These are phyloP conservation scores for Mycogone perniciosa DNA, from an alignment of 2,329 filamentous ascomycete species.

Conservation along the genomic window DNA sequence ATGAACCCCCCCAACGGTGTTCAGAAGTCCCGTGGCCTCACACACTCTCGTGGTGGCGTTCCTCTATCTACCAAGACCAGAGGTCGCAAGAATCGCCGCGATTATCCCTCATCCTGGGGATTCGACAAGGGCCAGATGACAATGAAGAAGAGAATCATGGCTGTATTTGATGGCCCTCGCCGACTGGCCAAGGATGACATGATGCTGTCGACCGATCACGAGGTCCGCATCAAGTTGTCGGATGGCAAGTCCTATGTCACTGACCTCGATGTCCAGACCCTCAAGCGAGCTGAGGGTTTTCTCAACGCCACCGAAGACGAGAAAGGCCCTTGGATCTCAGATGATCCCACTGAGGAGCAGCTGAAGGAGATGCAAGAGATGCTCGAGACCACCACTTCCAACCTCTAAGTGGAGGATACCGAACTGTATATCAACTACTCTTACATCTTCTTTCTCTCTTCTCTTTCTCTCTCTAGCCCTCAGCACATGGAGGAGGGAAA, in stretches of 20 bases:
- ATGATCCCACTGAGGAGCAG: constrained; percentile 60
- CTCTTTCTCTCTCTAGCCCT: background rate
- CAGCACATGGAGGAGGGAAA: background rate
- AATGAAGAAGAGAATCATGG: constrained; percentile 94
- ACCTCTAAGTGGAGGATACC: constrained; percentile 14
- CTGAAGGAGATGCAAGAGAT: constrained; percentile 54
- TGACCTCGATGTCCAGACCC: constrained; percentile 84
- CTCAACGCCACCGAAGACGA: constrained; percentile 75
- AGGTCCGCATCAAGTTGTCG: constrained; percentile 77
- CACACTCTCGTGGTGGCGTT: constrained; percentile 69
- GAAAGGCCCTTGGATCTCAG: constrained; percentile 76
- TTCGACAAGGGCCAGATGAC: constrained; percentile 90
- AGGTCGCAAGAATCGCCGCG: constrained; percentile 83
- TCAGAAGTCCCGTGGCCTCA: constrained; percentile 66
- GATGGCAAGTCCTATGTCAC: constrained; percentile 79
- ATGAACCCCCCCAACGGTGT: constrained; percentile 50
- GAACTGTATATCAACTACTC: background rate
- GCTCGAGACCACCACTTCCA: constrained; percentile 23
- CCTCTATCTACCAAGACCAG: constrained; percentile 50
- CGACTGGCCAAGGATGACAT: constrained; percentile 96
- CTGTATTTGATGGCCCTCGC: constrained; percentile 82
- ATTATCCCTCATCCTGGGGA: constrained; percentile 92
- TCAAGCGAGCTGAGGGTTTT: constrained; percentile 82
- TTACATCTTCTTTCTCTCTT: background rate
- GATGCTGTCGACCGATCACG: constrained; percentile 94